Evolutionary conservation across 306 rosid species (phyloP), one percentile per base, ranked within the genome.

Genomic region (Trifolium pratense): DNA sequence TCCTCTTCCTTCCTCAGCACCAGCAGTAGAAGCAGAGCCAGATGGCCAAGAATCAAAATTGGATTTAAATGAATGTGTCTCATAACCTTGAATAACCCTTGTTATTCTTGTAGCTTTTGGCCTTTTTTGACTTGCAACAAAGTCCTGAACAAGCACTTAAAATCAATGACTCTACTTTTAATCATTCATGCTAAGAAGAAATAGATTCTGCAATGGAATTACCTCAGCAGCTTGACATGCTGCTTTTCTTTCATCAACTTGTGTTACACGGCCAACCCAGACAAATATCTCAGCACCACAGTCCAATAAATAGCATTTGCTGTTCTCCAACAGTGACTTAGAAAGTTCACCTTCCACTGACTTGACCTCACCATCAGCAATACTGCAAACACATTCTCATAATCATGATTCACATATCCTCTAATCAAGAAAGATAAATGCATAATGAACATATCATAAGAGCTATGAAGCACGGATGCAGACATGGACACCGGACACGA

Each of bases 251-350:
- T 95, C 99, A 76, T 95, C 99, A 60, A 95, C 87, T 84, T 91
- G 99, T n/a, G 96, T 95, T 77, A 89, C 88, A 59, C 99, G 88
- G 75, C 99, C 99, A 75, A 95, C 86, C 99, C 99, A 95, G 73
- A 91, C 73, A 81, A 87, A 91, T 46, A 95, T 80, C 86, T 91
- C 99, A 37, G 90, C 83, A 59, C 99, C 99, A 71, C 96, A 88
- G 86, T 95, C 99, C 89, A 95, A 74, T 58, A 95, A 75, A 86
- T 95, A 95, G 80, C 97, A 90, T 76, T 87, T 90, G 85, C 83
- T 88, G 85, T 95, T 95, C 88, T 91, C 97, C 85, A 95, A 74
- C 77, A 86, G 66, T 79, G 93, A 90, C 68, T 95, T 95, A 40
- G 92, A 87, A 76, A 91, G 87, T 75, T 91, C 99, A 64, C 90